Conservation (phyloP, 2,329 filamentous ascomycete genomes). For the Nemania bipapillata region DNA sequence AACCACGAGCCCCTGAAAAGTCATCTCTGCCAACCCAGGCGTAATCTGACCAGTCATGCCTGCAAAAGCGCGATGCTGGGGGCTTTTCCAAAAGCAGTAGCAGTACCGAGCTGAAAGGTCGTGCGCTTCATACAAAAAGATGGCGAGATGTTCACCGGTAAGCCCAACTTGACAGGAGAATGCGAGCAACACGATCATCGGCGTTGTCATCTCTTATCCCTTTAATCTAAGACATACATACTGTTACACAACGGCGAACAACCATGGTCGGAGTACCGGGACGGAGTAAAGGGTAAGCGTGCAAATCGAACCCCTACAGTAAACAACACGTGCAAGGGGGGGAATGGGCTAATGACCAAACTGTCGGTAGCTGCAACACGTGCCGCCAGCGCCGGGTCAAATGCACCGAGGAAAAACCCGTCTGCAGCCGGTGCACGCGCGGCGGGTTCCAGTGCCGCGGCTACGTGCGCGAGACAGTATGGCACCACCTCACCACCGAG, state of each 20-base stretch:
- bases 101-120: background rate
- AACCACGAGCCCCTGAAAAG: background rate
- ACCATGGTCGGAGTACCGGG: slow-evolving; percentile 15
- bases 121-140: background rate
- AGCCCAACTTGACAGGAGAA: background rate
- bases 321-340: background rate
- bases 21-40: background rate
- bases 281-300: slow-evolving; percentile 12
- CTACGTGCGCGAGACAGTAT: background rate
- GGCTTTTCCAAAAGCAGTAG: background rate
- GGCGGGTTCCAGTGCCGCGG: slow-evolving; percentile 7
- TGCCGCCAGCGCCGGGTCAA: slow-evolving; percentile 16
- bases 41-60: background rate
- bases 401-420: slow-evolving; percentile 14
- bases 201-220: background rate
- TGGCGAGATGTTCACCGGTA: background rate
- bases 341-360: too few relatives aligned
- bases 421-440: slow-evolving; percentile 3
- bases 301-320: background rate
- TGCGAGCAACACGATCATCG: background rate
- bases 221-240: background rate
- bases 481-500: slow-evolving; percentile 6
- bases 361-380: slow-evolving; percentile 1
- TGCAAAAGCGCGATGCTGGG: background rate
- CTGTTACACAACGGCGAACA: background rate